phyloP scores from a whole-genome alignment of 306 rosid species.

The Trifolium subterraneum region DNA sequence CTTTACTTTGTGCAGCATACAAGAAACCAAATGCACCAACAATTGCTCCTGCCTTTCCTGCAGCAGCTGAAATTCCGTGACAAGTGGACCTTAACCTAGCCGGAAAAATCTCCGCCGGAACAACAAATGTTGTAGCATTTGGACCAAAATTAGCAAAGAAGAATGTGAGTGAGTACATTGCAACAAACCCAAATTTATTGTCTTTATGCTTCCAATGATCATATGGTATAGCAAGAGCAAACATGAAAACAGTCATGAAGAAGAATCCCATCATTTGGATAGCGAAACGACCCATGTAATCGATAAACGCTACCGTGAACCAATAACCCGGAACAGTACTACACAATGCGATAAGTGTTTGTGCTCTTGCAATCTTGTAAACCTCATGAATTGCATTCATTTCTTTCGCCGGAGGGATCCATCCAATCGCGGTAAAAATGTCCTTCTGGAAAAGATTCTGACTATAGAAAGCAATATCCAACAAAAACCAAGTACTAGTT shows the following conservation, averaged over 20 bases:
- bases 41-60: slow-evolving; percentile 92
- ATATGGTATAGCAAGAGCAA: slow-evolving; percentile 79
- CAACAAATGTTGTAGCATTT: slow-evolving; percentile 78
- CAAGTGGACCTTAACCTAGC: slow-evolving; percentile 85
- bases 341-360: slow-evolving; percentile 70
- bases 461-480: slow-evolving; percentile 82
- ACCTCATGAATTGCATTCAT: slow-evolving; percentile 79
- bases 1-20: slow-evolving; percentile 64
- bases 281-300: slow-evolving; percentile 65
- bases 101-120: slow-evolving; percentile 85
- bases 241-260: slow-evolving; percentile 93
- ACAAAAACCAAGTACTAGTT: slow-evolving; percentile 64
- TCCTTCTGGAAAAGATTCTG: slow-evolving; percentile 87
- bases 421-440: slow-evolving; percentile 67
- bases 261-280: slow-evolving; percentile 83
- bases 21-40: slow-evolving; percentile 84
- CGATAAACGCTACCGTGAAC: slow-evolving; percentile 74
- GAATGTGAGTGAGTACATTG: slow-evolving; percentile 69
- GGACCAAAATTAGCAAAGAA: slow-evolving; percentile 91
- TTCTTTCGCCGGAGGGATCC: slow-evolving; percentile 61
- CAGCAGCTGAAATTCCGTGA: slow-evolving; percentile 83
- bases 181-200: slow-evolving; percentile 60
- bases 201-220: slow-evolving; percentile 61
- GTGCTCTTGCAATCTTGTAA: slow-evolving; percentile 69
- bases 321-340: slow-evolving; percentile 89